Base-by-base conservation (phyloP, 495 filamentous ascomycete genomes). In the Annulohypoxylon bovei region DNA sequence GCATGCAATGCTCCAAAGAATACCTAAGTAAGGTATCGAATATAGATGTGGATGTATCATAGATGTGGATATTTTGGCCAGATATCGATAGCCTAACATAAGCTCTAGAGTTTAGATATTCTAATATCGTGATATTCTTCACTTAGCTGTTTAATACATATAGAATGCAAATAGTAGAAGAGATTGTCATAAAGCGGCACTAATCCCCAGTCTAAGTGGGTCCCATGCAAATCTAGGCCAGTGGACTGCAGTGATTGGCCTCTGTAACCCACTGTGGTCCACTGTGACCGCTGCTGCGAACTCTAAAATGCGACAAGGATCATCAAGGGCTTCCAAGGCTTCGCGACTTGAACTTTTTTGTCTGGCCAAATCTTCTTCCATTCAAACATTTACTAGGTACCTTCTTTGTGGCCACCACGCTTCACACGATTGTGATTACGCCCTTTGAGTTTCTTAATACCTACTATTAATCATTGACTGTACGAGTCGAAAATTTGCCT, bases 341-440 rank as follows among this genome's bases (percentile, higher is more conserved):
- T 71, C 62, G 68, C 67, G 67, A 69, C 60, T 59, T 70, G 61
- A 56, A 59, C 54, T 64, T 64, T 67, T 60, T 69, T 63, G 54
- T 60, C 23, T 53, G 28, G 60, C 42, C 37, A 44, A 64, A 64
- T 28, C 53, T 60, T 70, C 44, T 40, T 68, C 58, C 18, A 27
- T 58, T 58, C 58, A 55, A 28, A 3, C 20, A 7, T 56, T 49
- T 9, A 27, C 33, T 11, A 16, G 22, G 32, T n/a, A 50, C 49
- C 8, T 53, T 16, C 28, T 46, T 67, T 33, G 42, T 52, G n/a
- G 1, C 59, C 37, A 63, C 47, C 20, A 53, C 23, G 1, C 37
- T 25, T 32, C 16, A n/a, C 55, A 57, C 39, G 12, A 27, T 11
- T 8, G 35, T 23, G 16, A 54, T 44, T 33, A 11, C 37, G 16